Percentiles rank a stretch among this genome's conserved stretches.
Evolutionary conservation across 768 basidiomycete species (phyloP).

Genomic region (Hirschioporus abietinus): DNA sequence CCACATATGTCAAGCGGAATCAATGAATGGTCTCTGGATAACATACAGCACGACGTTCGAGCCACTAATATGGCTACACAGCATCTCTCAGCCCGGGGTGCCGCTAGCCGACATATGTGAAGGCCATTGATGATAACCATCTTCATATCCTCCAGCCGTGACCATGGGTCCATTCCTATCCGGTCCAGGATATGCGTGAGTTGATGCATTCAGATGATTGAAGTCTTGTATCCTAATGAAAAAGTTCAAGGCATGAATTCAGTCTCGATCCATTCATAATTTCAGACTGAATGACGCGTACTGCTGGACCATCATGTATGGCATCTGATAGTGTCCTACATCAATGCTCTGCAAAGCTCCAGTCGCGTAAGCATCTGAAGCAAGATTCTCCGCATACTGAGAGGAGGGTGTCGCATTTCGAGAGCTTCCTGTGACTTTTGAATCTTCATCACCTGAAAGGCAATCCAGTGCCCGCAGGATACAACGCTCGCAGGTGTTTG

Average conservation of each 20-base stretch:
- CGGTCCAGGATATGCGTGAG: not conserved
- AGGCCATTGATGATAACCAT: not conserved
- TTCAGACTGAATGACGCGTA: not conserved
- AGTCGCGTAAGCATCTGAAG: not conserved
- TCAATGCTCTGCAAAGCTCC: not conserved
- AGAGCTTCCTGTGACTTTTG: not conserved
- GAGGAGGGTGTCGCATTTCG: not conserved
- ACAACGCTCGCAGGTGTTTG: not conserved
- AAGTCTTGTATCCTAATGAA: not conserved
- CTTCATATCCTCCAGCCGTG: not conserved
- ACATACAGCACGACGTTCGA: too few relatives aligned
- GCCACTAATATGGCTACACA: too few relatives aligned
- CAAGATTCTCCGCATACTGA: not conserved
- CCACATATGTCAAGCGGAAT: too few relatives aligned
- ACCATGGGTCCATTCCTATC: too few relatives aligned
- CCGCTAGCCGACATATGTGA: not conserved
- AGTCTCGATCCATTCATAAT: not conserved
- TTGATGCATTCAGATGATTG: not conserved
- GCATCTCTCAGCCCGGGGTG: not conserved
- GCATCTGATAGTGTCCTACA: not conserved
- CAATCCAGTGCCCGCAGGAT: not conserved
- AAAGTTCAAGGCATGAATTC: not conserved
- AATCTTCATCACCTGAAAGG: not conserved
- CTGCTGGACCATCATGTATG: not conserved
- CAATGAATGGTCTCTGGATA: too few relatives aligned